Base-by-base conservation (phyloP, 164 flowering plant species). In the Hamamelis virginiana region DNA sequence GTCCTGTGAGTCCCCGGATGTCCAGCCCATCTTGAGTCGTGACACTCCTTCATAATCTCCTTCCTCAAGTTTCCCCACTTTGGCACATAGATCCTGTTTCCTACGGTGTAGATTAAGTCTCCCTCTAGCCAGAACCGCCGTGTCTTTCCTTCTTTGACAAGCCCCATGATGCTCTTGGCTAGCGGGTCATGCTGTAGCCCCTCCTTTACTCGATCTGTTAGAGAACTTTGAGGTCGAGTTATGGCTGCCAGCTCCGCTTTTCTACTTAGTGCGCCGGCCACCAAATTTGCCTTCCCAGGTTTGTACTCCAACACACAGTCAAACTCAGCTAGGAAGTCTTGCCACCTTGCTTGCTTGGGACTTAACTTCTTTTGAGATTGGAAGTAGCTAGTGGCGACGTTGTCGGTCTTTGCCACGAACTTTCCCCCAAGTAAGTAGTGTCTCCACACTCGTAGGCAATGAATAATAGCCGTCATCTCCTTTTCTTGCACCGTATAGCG, bases 321-420 rank as follows among this genome's bases (percentile, higher is more conserved):
- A 28, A 67, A 74, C 19, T 74, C 55, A 0, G 5, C 57, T 0
- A 73, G 10, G 0, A 62, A 73, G 1, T 68, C 55, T 11, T 69
- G 60, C 72, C 60, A 69, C 15, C 16, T 3, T 1, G 66, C 61
- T 19, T 69, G 66, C 61, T 69, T 65, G 0, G 62, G 66, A 0
- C 57, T 12, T 4, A 69, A 8, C 15, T 69, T 69, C 19, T 41
- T 41, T 11, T 67, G 27, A 0, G 58, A 41, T 1, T 28, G 21
- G 14, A 72, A 72, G 51, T 50, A 64, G 41, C 51, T 64, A n/a
- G 46, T 72, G 8, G 66, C 64, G 0, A 38, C 44, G 19, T 70
- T 70, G 27, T 72, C 61, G 0, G 45, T 72, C 18, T n/a, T 18
- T 1, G 67, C 43, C 11, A 52, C 23, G 27, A 72, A 67, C 6